Conservation (phyloP, 192 early-diverging fungal species). For the Backusella tarrabulga region DNA sequence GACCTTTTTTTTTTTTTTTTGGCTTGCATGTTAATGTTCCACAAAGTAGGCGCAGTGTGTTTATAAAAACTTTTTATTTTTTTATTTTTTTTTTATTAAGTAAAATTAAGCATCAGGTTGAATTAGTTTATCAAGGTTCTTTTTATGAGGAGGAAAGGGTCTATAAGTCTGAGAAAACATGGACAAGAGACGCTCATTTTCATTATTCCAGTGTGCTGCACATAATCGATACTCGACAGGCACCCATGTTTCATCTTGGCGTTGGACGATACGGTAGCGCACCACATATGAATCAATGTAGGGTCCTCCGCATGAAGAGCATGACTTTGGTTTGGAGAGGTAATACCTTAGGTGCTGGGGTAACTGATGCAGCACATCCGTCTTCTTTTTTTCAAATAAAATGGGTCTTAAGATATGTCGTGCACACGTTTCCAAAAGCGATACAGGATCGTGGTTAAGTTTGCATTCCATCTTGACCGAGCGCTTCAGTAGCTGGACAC, state of each 20-base stretch:
- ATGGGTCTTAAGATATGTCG: conserved; percentile 56
- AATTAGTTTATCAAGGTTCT: not conserved
- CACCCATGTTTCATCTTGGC: conserved; percentile 48
- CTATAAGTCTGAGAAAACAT: conserved; percentile 46
- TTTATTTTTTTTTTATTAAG: not conserved
- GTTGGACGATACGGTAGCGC: conserved; percentile 65
- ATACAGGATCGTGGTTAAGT: conserved; percentile 47
- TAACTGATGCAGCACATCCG: not conserved
- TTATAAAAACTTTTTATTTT: not conserved
- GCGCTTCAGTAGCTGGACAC: not conserved
- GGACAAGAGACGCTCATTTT: conserved; percentile 61
- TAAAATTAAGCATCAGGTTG: not conserved
- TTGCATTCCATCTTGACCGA: not conserved
- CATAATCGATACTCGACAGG: conserved; percentile 74
- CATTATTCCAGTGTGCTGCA: conserved; percentile 72
- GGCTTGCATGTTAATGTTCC: not conserved
- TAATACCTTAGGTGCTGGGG: conserved; percentile 63
- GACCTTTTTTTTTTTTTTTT: not conserved
- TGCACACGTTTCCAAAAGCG: conserved; percentile 74
- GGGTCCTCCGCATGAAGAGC: conserved; percentile 79
- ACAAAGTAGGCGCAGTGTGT: not conserved
- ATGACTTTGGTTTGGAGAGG: conserved; percentile 54
- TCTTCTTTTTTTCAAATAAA: not conserved
- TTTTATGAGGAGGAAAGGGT: not conserved
- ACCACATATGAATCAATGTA: conserved; percentile 62